Conservation (phyloP, 2,329 filamentous ascomycete species). For the Trichoderma atroviride region DNA sequence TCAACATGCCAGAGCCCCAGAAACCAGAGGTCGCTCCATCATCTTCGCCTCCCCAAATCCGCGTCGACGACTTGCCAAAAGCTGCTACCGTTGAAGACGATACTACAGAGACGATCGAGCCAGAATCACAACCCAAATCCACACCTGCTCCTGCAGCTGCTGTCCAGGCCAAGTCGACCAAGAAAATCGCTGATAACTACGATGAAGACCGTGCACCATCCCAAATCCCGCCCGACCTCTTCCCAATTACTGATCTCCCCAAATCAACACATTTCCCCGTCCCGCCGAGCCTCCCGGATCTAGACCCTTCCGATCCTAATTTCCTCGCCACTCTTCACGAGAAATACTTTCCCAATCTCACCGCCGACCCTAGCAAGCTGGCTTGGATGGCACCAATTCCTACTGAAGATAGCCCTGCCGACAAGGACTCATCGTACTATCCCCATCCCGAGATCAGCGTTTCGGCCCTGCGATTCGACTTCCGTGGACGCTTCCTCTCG, state of each 20-base stretch:
- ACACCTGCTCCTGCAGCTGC: neutral
- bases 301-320: conserved; percentile 80
- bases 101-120: neutral
- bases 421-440: conserved; percentile 77
- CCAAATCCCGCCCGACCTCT: conserved; percentile 47
- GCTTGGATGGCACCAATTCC: conserved; percentile 85
- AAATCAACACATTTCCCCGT: conserved; percentile 64
- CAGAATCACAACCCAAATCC: conserved; percentile 17
- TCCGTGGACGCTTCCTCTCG: conserved; percentile 77
- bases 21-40: neutral
- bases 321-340: conserved; percentile 84
- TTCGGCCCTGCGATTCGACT: conserved; percentile 84
- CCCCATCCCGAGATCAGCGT: conserved; percentile 74
- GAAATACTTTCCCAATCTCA: conserved; percentile 90
- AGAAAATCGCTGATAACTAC: conserved; percentile 40
- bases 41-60: conserved; percentile 37
- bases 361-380: conserved; percentile 80
- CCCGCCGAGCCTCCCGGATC: conserved; percentile 61
- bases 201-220: conserved; percentile 49
- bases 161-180: conserved; percentile 26
- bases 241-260: conserved; percentile 45
- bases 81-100: conserved; percentile 29
- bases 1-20: conserved; percentile 42
- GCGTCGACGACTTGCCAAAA: conserved; percentile 40
- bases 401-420: conserved; percentile 64